phyloP scores from a whole-genome alignment of 306 rosid species.

The Luffa acutangula region DNA sequence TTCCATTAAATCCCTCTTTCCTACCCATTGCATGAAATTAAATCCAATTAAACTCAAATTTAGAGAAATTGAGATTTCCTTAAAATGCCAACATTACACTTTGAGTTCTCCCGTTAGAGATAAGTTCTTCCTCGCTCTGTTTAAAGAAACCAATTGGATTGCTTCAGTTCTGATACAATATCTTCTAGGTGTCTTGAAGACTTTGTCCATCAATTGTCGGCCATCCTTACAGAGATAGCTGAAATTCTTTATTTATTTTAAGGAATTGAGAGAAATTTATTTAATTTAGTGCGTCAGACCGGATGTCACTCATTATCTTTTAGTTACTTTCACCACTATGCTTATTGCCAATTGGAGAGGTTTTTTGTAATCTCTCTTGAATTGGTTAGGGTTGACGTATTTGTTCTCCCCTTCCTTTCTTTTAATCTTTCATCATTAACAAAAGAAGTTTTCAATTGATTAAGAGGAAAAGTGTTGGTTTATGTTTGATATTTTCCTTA shows the following conservation, averaged over 20 bases:
- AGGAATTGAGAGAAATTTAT: not conserved
- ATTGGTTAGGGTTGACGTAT: not conserved
- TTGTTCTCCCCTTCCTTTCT: not conserved
- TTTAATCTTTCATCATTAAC: not conserved
- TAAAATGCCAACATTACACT: no score
- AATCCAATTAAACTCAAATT: no score
- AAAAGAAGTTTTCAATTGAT: not conserved
- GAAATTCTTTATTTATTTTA: not conserved
- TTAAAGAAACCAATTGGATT: not conserved
- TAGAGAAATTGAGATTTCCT: no score
- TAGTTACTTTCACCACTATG: not conserved
- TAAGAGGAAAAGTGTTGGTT: not conserved
- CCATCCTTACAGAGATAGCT: not conserved
- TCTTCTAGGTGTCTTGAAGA: not conserved
- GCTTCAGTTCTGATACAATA: not conserved
- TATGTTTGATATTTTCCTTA: no score
- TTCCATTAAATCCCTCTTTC: no score
- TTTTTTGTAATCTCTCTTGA: not conserved
- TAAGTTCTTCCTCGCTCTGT: not conserved
- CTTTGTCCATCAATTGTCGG: not conserved
- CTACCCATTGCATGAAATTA: no score
- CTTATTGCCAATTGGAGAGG: not conserved
- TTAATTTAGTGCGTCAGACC: not conserved
- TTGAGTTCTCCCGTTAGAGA: not conserved
- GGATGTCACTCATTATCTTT: not conserved